Percentiles rank a stretch among this genome's conserved stretches.
These are phyloP conservation scores for Leccinum fallax DNA, from an alignment of 1,284 basidiomycete species.

Conservation along the genomic window DNA sequence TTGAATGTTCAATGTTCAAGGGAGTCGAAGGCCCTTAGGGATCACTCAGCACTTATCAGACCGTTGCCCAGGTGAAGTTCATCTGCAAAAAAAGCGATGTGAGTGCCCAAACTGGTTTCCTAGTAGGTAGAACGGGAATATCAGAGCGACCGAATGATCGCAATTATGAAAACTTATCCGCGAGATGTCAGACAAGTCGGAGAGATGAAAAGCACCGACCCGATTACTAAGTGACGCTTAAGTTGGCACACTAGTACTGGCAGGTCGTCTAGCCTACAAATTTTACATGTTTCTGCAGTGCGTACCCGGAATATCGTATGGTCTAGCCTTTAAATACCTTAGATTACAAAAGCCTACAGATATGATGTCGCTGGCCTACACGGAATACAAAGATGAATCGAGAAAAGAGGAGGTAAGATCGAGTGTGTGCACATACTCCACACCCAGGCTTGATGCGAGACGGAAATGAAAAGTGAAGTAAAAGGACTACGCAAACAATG, in stretches of 20 bases:
- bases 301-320: no score
- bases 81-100: not conserved
- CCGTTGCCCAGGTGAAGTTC: not conserved
- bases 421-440: constrained; percentile 35
- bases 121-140: not conserved
- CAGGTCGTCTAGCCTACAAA: no score
- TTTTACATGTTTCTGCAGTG: no score
- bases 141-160: no score
- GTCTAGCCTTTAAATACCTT: no score
- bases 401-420: constrained; percentile 8
- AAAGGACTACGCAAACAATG: not conserved
- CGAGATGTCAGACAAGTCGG: no score
- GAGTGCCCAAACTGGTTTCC: not conserved
- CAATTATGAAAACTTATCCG: no score
- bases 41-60: not conserved
- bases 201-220: no score
- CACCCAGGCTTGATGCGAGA: constrained; percentile 31
- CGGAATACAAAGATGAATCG: constrained; percentile 25
- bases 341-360: not conserved
- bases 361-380: constrained; percentile 17
- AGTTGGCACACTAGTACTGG: no score
- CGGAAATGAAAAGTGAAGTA: constrained; percentile 8
- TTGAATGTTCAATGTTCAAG: not conserved
- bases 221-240: no score
- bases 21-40: not conserved